Evolutionary conservation across 2,329 filamentous ascomycete genomes (phyloP), one percentile per base, ranked within the genome.

Genomic region (Cryphonectria naterciae): DNA sequence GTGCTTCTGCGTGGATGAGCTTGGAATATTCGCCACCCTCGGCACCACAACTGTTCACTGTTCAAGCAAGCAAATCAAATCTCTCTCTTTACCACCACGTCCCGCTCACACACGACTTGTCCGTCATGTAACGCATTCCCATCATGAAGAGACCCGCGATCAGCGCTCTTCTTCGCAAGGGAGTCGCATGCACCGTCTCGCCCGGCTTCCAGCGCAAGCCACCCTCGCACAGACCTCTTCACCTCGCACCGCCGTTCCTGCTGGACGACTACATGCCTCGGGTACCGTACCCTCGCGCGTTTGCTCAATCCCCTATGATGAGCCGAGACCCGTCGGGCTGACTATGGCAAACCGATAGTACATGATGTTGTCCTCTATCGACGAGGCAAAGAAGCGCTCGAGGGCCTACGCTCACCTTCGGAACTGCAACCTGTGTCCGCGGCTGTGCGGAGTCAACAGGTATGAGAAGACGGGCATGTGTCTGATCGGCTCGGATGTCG

Each of bases 401-500:
- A 82, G 83, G 28, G 92, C 93, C 1, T 93, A 95, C 76, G 88
- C 89, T 1, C 93, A 97, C 78, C 83, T 97, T 39, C 83, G 87
- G 17, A 89, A 94, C 70, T 97, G 93, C 81, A 97, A 96, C 76
- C 85, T 97, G 10, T 97, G 93, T 75, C 93, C 93, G 1, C 86
- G 92, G 17, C 82, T 89, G 62, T 96, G 93, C 79, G 89, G 90
- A 68, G 92, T 95, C 46, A 94, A 97, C 79, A 89, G 93, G n/a
- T 94, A 90, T 76, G 89, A 95, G 80, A 91, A 86, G 74, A 93
- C 92, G 0, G 93, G 93, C 19, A 86, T 92, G 77, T 97, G 93
- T 78, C 83, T 96, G 71, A 92, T 96, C 75, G 93, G 93, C 19
- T 86, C 91, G 71, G 91, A 87, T 63, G 92, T 89, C 69, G 94